Evolutionary conservation across 768 basidiomycete species (phyloP).

Genomic region (Tulasnella sp.): DNA sequence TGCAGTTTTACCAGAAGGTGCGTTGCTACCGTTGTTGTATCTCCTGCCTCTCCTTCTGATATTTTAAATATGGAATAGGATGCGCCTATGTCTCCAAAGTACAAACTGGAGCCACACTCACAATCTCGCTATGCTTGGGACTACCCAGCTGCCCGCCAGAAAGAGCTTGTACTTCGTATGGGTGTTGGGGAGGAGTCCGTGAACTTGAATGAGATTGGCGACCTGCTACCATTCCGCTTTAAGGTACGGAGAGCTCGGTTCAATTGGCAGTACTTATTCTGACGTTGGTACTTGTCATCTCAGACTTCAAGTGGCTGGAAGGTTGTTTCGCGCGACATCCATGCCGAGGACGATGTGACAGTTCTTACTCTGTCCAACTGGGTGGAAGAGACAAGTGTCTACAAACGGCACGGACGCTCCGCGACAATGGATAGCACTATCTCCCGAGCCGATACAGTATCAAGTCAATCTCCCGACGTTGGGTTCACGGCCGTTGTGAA

Average conservation of each 20-base stretch:
- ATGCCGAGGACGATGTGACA: conserved; percentile 79
- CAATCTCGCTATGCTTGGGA: conserved; percentile 83
- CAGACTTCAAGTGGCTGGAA: conserved; percentile 38
- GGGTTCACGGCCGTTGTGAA: conserved; percentile 69
- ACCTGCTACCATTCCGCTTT: conserved; percentile 81
- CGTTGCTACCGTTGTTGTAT: conserved; percentile 11
- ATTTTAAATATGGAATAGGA: conserved; percentile 2
- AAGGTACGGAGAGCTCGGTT: conserved; percentile 34
- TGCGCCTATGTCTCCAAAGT: conserved; percentile 24
- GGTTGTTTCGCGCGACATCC: conserved; percentile 80
- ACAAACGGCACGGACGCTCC: conserved; percentile 58
- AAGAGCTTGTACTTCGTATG: conserved; percentile 57
- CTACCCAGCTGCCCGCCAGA: conserved; percentile 70
- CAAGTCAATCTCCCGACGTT: conserved; percentile 48
- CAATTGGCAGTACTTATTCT: conserved; percentile 24
- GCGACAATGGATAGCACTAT: conserved; percentile 26
- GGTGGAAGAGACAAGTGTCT: conserved; percentile 71
- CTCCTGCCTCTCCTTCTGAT: not conserved
- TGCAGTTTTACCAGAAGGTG: conserved; percentile 69
- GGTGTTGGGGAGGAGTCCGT: conserved; percentile 52
- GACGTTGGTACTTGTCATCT: conserved; percentile 13
- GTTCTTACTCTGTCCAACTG: conserved; percentile 81
- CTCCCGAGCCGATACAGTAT: conserved; percentile 56
- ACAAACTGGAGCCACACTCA: conserved; percentile 46
- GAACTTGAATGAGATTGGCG: conserved; percentile 94